Evolutionary conservation across 305 asterid species (phyloP).

Genomic region (Stenogyne calaminthoides): DNA sequence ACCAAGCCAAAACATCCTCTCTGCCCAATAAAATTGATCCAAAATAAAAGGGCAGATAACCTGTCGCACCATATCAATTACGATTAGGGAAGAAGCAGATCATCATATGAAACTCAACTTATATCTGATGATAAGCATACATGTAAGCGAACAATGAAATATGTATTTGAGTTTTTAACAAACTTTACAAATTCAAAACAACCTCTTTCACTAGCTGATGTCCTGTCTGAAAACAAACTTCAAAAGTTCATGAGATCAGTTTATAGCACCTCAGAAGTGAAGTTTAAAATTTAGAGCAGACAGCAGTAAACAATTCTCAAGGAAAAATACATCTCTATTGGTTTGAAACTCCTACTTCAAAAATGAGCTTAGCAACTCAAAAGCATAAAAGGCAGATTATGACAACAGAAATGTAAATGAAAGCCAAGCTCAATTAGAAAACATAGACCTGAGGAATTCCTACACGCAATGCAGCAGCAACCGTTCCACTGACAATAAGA

Average conservation of each 20-base stretch:
- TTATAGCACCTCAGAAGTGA: constrained; percentile 15
- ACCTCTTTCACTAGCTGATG: constrained; percentile 8
- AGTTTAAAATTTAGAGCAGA: constrained; percentile 11
- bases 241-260: constrained; percentile 15
- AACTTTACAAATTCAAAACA: background rate
- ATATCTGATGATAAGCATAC: background rate
- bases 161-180: background rate
- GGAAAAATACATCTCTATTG: constrained; percentile 11
- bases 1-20: constrained; percentile 97
- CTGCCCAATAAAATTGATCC: constrained; percentile 98
- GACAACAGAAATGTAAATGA: constrained; percentile 10
- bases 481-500: constrained; percentile 69
- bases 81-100: constrained; percentile 23
- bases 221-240: constrained; percentile 11
- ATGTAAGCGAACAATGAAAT: background rate
- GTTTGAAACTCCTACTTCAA: background rate
- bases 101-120: background rate
- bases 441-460: constrained; percentile 95
- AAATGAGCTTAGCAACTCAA: constrained; percentile 13
- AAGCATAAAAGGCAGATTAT: background rate
- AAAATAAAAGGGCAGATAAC: constrained; percentile 83
- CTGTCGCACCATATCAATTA: constrained; percentile 44
- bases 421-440: constrained; percentile 23
- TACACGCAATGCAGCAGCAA: constrained; percentile 83
- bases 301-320: background rate